These are phyloP conservation scores for Gnomoniopsis smithogilvyi DNA, from an alignment of 2,329 filamentous ascomycete species.

Conservation along the genomic window DNA sequence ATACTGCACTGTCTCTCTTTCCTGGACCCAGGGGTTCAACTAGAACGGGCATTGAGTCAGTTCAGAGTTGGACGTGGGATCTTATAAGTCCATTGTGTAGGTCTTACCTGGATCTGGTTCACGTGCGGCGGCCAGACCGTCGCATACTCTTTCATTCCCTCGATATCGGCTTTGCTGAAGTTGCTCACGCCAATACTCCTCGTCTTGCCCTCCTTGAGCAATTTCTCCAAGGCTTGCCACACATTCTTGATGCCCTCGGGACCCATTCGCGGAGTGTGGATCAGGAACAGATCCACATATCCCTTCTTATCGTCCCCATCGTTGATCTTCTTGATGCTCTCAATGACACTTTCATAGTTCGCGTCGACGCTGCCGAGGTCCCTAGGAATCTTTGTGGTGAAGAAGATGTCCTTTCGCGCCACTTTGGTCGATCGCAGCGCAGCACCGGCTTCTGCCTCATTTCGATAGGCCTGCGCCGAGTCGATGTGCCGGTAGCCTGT, in stretches of 20 bases:
- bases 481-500: constrained; percentile 9
- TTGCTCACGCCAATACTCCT: constrained; percentile 11
- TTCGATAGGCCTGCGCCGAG: constrained; percentile 5
- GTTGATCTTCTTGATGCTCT: constrained; percentile 11
- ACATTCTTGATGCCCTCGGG: constrained; percentile 9
- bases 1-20: constrained; percentile 57
- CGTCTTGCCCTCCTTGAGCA: constrained; percentile 11
- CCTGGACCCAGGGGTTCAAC: constrained; percentile 65
- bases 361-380: neutral
- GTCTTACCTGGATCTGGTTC: constrained; percentile 9
- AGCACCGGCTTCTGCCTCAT: constrained; percentile 9
- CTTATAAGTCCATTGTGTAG: too few species aligned
- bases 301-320: neutral
- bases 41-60: neutral
- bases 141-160: constrained; percentile 13
- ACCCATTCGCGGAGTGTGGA: constrained; percentile 5
- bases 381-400: constrained; percentile 12
- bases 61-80: too few species aligned
- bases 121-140: constrained; percentile 13
- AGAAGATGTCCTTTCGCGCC: constrained; percentile 10
- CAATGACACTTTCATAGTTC: constrained; percentile 4
- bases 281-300: constrained; percentile 11
- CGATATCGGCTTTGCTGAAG: neutral
- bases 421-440: constrained; percentile 2
- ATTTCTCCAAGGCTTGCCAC: constrained; percentile 6